Evolutionary conservation across 352 stramenopile genomes (phyloP).

Genomic region (Pythium pyrilobum): DNA sequence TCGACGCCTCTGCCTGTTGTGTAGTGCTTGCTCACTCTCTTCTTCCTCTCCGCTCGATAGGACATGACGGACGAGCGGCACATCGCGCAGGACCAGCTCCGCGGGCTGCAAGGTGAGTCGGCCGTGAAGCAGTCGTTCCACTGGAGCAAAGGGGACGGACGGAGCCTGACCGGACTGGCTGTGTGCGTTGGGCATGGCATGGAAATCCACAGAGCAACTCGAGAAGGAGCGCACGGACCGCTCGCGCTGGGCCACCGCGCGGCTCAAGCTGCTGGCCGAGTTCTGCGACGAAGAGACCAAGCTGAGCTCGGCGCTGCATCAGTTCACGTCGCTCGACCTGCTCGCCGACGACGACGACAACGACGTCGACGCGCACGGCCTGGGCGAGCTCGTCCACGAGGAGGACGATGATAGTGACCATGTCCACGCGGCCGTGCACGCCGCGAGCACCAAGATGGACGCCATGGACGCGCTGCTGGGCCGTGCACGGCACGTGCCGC

Average conservation of each 20-base stretch:
- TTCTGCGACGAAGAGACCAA: slow-evolving; percentile 84
- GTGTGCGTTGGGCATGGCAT: neutral
- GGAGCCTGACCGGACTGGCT: neutral
- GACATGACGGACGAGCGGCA: slow-evolving; percentile 51
- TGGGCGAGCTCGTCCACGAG: slow-evolving; percentile 1
- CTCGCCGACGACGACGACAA: slow-evolving; percentile 3
- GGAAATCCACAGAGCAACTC: slow-evolving; percentile 43
- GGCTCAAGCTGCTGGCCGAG: slow-evolving; percentile 66
- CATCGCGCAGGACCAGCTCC: slow-evolving; percentile 44
- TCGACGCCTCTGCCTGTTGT: neutral
- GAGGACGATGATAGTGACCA: neutral
- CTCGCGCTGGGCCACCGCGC: slow-evolving; percentile 56
- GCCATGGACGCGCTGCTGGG: slow-evolving; percentile 3
- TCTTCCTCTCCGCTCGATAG: slow-evolving; percentile 17
- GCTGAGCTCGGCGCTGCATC: slow-evolving; percentile 26
- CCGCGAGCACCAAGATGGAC: slow-evolving; percentile 9
- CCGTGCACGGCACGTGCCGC: no score
- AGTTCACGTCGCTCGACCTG: slow-evolving; percentile 7
- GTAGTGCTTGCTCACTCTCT: neutral
- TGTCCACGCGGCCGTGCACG: slow-evolving; percentile 1
- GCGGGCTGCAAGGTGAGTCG: slow-evolving; percentile 37
- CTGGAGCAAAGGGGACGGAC: no score
- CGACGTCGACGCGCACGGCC: neutral
- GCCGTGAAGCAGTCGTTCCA: no score
- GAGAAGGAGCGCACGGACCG: slow-evolving; percentile 57